Conservation (phyloP, 805 yeast genomes). For the Hemisphaericaspora nanyangensis region DNA sequence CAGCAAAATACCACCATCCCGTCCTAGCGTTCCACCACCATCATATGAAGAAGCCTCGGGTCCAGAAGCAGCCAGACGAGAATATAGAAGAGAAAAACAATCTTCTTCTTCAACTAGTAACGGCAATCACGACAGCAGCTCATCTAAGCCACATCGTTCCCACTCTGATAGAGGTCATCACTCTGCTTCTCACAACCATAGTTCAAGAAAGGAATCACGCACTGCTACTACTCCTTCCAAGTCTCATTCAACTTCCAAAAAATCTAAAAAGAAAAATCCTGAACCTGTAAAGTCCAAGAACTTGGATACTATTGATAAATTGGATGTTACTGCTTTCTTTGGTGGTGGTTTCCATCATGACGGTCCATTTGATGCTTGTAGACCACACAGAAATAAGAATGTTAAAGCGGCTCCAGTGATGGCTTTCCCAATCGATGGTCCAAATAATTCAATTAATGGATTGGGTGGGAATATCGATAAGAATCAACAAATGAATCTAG, state of each 20-base stretch:
- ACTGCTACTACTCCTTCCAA: slow-evolving; percentile 8
- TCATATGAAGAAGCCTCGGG: slow-evolving; percentile 69
- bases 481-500: slow-evolving; percentile 59
- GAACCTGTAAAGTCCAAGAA: slow-evolving; percentile 58
- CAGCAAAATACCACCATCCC: slow-evolving; percentile 26
- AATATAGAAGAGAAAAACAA: slow-evolving; percentile 55
- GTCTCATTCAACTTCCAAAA: slow-evolving; percentile 13
- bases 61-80: slow-evolving; percentile 33
- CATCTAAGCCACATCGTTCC: slow-evolving; percentile 19
- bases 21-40: slow-evolving; percentile 53
- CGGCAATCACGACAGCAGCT: background rate
- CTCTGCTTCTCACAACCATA: slow-evolving; percentile 7
- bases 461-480: slow-evolving; percentile 47
- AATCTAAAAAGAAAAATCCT: slow-evolving; percentile 39
- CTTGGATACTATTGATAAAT: slow-evolving; percentile 88
- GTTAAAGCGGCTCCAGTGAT: slow-evolving; percentile 78
- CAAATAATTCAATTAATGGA: slow-evolving; percentile 81
- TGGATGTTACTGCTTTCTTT: slow-evolving; percentile 93
- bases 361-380: slow-evolving; percentile 98
- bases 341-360: slow-evolving; percentile 97
- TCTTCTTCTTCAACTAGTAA: slow-evolving; percentile 14
- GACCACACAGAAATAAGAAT: slow-evolving; percentile 88
- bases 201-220: slow-evolving; percentile 9
- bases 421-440: slow-evolving; percentile 96
- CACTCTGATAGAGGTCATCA: slow-evolving; percentile 12